These are phyloP conservation scores for Isatis lusitanica DNA, from an alignment of 441 rosid species.

Conservation along the genomic window DNA sequence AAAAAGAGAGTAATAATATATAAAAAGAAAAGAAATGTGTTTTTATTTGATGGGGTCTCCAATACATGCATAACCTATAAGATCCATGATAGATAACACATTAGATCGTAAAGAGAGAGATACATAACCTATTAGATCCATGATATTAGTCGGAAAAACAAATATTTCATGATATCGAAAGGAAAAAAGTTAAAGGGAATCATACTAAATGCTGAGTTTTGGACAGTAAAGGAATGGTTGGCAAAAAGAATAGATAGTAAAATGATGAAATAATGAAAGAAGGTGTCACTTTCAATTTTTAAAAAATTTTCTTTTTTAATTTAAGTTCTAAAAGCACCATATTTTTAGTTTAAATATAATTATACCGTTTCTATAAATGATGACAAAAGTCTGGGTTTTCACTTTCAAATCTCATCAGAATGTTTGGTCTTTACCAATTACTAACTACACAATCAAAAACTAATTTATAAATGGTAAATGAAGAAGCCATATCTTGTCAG, in stretches of 20 bases:
- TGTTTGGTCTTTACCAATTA: not conserved
- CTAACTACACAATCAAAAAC: not conserved
- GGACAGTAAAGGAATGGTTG: constrained; percentile 11
- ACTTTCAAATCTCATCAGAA: not conserved
- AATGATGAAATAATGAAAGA: constrained; percentile 9
- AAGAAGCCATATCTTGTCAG: not conserved
- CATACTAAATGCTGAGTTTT: constrained; percentile 19
- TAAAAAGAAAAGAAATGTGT: not conserved
- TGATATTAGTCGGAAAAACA: not conserved
- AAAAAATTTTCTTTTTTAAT: not conserved
- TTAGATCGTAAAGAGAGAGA: not conserved
- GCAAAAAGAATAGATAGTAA: constrained; percentile 22
- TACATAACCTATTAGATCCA: not conserved
- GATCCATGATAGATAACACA: not conserved
- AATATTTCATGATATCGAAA: not conserved
- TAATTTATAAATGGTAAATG: not conserved
- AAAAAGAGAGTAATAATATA: constrained; percentile 14
- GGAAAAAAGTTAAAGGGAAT: constrained; percentile 6
- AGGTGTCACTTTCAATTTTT: not conserved
- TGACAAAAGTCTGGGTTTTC: not conserved
- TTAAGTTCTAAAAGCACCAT: not conserved
- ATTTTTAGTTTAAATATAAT: not conserved
- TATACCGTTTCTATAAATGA: not conserved
- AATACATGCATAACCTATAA: constrained; percentile 1
- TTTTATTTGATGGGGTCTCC: constrained; percentile 23